Base-by-base conservation (phyloP, 345 rosid species). In the Dipteronia sinensis region DNA sequence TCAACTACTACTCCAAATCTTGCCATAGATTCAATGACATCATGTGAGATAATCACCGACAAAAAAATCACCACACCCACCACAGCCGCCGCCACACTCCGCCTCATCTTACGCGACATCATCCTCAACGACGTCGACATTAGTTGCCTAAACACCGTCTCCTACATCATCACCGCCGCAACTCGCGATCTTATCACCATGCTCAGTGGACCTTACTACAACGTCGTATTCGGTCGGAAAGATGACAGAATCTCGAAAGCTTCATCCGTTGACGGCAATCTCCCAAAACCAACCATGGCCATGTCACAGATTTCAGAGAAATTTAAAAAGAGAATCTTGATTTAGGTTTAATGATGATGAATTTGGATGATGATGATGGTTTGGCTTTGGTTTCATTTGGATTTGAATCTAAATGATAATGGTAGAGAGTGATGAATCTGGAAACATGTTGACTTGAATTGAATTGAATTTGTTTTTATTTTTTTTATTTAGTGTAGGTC, bases 51-150 rank as follows among this genome's bases (percentile, higher is more conserved):
- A n/a, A n/a, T n/a, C n/a, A n/a, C n/a, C n/a, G n/a, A n/a, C n/a
- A n/a, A n/a, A n/a, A n/a, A n/a, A n/a, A n/a, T n/a, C n/a, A n/a
- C n/a, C n/a, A n/a, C n/a, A n/a, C n/a, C n/a, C n/a, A n/a, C n/a
- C n/a, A n/a, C 98, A 29, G 98, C 98, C 23, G 93, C 98, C 38
- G 98, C 86, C 67, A 82, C 88, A 7, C 74, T 92, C 83, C 98
- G 98, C 3, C 83, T 93, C 67, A 77, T 90, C 80, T 92, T 95
- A 82, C 98, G 92, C 72, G 98, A 95, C 83, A 92, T 97, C 77
- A 77, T 93, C 89, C 81, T 88, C 8, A 89, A 86, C 65, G 98
- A 97, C 66, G 90, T 97, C 75, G 98, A 95, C 77, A 93, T 93
- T 38, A 76, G 90, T 22, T 93, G 99, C 75, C 98, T 98, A 2